Evolutionary conservation across 176 grass and related monocot genomes (phyloP).

Genomic region (bread wheat (Triticum aestivum)): IWGSC_CS_RefSeq_v2.1 NC_057807.1:577266592-577267091

Average conservation of each 20-base stretch:
- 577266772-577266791: slow-evolving; percentile 10
- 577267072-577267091: slow-evolving; percentile 79
- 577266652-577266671: background rate
- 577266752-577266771: background rate
- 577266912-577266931: background rate
- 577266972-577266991: background rate
- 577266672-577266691: background rate
- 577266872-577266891: slow-evolving; percentile 11
- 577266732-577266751: background rate
- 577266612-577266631: slow-evolving; percentile 32
- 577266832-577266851: slow-evolving; percentile 12
- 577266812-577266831: slow-evolving; percentile 9
- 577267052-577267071: slow-evolving; percentile 70
- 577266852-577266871: slow-evolving; percentile 34
- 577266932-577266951: background rate
- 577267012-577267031: background rate
- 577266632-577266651: background rate
- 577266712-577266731: background rate
- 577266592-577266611: background rate
- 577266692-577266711: background rate
- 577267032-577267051: slow-evolving; percentile 55
- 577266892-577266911: background rate
- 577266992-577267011: background rate
- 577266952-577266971: background rate
- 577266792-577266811: slow-evolving; percentile 25